Base-by-base conservation (phyloP, 495 filamentous ascomycete species). In the Immersiella caudata region DNA sequence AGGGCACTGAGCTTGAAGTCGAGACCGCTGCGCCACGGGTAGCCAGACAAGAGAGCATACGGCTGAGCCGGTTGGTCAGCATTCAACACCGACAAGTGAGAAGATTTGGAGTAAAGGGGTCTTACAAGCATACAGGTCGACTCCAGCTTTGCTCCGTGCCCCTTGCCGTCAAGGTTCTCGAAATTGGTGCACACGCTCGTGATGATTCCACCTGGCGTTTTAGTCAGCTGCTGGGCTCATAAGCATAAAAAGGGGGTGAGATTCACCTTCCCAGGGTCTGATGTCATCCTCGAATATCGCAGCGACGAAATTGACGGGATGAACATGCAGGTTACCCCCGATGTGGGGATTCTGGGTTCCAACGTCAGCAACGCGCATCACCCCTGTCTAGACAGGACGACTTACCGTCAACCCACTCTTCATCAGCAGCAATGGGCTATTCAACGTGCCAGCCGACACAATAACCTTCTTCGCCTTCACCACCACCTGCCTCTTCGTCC, bases 111-210 rank as follows among this genome's bases (percentile, higher is more conserved):
- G 8, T 33, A 36, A 35, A 62, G 60, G 24, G 12, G 24, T 58
- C 78, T 62, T 68, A 81, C 80, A 60, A 82, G 52, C 91, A 93
- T 93, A 33, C 82, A 80, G n/a, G 82, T 83, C 22, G 86, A 80
- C 77, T 95, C 90, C 18, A 97, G 78, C 77, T 94, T 96, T 61
- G 81, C 83, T n/a, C 94, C 94, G 70, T 98, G 92, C 29, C 92
- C 91, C 22, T 90, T 79, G 27, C 86, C 86, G 74, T 97, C 93
- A 0, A 93, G 85, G 69, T 97, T 89, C 69, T 96, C 92, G 65
- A 93, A 93, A 55, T 90, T 88, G 40, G 85, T 87, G 67, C 90
- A 88, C 1, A 94, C 87, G 5, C 86, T 84, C 0, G 94, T 98
- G 62, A 98, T 83, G 27, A 35, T 64, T 29, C 70, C 69, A n/a